A percentile compares a stretch with the other conserved stretches of the same genome.
Evolutionary conservation across 352 stramenopile genomes (phyloP).

Genomic region (Pythium chondricola): DNA sequence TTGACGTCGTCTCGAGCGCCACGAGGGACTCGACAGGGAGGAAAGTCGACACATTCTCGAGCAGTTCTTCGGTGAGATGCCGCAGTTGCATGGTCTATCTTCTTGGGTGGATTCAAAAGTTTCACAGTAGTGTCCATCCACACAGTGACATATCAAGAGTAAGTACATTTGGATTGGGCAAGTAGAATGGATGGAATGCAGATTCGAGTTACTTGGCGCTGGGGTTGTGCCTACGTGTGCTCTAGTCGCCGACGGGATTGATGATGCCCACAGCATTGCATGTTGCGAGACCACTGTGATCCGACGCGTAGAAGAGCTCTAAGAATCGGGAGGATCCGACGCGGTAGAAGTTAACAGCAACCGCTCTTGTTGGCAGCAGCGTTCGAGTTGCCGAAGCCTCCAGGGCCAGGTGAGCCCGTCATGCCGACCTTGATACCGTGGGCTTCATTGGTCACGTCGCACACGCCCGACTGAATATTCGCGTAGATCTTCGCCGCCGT

Average conservation of each 20-base stretch:
- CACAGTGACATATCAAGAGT: too few relatives aligned
- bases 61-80: constrained; percentile 22
- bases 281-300: too few relatives aligned
- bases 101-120: too few relatives aligned
- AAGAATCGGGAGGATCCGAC: too few relatives aligned
- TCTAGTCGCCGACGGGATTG: too few relatives aligned
- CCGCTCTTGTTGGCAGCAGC: constrained; percentile 56
- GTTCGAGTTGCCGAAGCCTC: constrained; percentile 73
- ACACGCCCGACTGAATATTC: constrained; percentile 93
- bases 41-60: constrained; percentile 23
- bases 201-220: too few relatives aligned
- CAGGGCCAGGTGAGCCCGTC: constrained; percentile 69
- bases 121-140: too few relatives aligned
- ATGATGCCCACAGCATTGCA: too few relatives aligned
- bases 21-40: constrained; percentile 40
- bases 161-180: too few relatives aligned
- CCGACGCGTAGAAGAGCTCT: too few relatives aligned
- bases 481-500: constrained; percentile 95
- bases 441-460: constrained; percentile 92
- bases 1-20: constrained; percentile 23
- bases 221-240: too few relatives aligned
- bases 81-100: background rate
- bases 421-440: constrained; percentile 88
- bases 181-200: too few relatives aligned
- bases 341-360: constrained; percentile 85